Base-by-base conservation (phyloP, 148 eudicot genomes). In the Vaccinium darrowii region DNA sequence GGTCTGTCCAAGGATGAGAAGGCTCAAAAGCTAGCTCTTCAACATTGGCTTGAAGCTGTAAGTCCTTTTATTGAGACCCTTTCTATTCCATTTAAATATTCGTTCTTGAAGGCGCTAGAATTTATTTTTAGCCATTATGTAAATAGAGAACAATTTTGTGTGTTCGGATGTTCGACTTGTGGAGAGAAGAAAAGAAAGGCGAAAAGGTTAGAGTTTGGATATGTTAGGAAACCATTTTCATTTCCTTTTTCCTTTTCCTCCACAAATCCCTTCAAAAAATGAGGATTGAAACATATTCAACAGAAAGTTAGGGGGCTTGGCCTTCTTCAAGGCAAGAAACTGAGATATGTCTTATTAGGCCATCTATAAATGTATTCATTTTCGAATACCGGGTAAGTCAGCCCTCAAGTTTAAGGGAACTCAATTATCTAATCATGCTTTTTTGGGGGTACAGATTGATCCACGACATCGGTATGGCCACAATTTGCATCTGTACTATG, bases 401-500 rank as follows among this genome's bases (percentile, higher is more conserved):
- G 39, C 53, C 39, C 23, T 74, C 49, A 50, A 53, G 56, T 30
- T 52, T 73, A 16, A 39, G 5, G 12, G 65, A 49, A 67, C 43
- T 57, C 30, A 71, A 47, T 69, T 71, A 30, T 57, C 49, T 39
- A 53, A 76, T 77, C 18, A 83, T 67, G 54, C 72, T 58, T 78
- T 77, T 30, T 73, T 25, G 67, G 52, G 53, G 33, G 16, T 86
- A 80, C 80, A 95, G 99, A 97, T 97, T 86, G 98, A 97, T 81
- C 98, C 99, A 90, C 95, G 99, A 50, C 98, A 95, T 88, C 93
- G 98, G 8, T 95, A 97, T 82, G 99, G 99, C 7, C 99, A 95
- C 92, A 97, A 97, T 87, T 90, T 97, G 88, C 98, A 97, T 87
- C 54, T 93, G 83, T 95, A 97, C 81, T 97, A 97, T 58, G 95